Evolutionary conservation across 257 asterid genomes (phyloP), one percentile per base, ranked within the genome.

Genomic region (Cruciata laevipes): DNA sequence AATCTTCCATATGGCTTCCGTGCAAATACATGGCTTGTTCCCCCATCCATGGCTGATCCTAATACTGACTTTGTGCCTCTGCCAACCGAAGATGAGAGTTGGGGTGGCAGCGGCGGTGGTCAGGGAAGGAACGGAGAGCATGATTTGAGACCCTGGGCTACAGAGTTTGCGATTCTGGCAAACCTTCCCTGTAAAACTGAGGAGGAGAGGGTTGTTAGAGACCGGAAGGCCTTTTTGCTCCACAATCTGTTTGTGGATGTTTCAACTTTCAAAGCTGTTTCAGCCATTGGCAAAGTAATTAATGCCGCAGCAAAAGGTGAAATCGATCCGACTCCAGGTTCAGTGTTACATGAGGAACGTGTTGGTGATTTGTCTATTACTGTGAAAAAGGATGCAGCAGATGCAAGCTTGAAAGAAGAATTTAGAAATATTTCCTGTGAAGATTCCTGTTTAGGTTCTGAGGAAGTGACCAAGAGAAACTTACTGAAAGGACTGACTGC

Each of bases 41-140:
- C 97, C 77, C 86, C 96, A 16, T 80, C 96, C 35, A 65, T 87
- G 21, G 64, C 73, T 11, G 95, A 88, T 73, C 76, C 88, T 68
- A 69, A 84, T 42, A 71, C 80, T 58, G 80, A 80, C 17, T 82
- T 85, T 69, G 74, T 74, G 57, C 86, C 95, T 42, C 86, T 94
- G 63, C 95, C 96, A 4, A 49, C 80, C 20, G 99, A 94, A 81
- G 97, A 94, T 79, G 96, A 84, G 74, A 82, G 71, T 27, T 94
- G 96, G 97, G 97, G 96, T 63, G 99, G 99, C 65, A 80, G 79
- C 71, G 97, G 99, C 55, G 99, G 99, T 65, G 99, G 97, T 67
- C 96, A 82, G 71, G 96, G 97, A 61, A 84, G 89, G 74, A 47
- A 27, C 11, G 97, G 96, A 60, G 89, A 84, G 77, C 67, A 85